These are phyloP conservation scores for Ogataea corticis DNA, from an alignment of 805 yeast genomes.

Conservation along the genomic window DNA sequence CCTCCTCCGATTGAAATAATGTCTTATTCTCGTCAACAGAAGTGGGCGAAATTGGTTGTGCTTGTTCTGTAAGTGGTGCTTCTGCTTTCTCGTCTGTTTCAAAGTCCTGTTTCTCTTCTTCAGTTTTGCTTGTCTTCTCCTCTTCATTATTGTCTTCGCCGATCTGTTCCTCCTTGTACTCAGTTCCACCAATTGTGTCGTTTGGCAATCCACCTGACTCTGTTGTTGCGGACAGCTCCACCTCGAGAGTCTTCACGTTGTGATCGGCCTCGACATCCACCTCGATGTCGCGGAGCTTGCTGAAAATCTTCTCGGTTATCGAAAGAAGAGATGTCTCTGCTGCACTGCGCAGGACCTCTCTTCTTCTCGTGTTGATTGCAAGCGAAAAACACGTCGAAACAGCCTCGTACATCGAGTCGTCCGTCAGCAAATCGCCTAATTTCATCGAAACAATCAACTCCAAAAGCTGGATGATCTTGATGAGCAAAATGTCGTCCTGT, in stretches of 20 bases:
- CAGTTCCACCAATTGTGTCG: slow-evolving; percentile 57
- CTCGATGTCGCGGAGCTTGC: slow-evolving; percentile 55
- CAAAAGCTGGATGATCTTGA: slow-evolving; percentile 76
- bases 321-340: slow-evolving; percentile 81
- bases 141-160: slow-evolving; percentile 4
- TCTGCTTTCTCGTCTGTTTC: background rate
- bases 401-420: slow-evolving; percentile 83
- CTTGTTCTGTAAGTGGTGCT: background rate
- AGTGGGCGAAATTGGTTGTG: background rate
- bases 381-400: slow-evolving; percentile 87
- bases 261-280: slow-evolving; percentile 30
- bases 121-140: slow-evolving; percentile 7
- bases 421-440: slow-evolving; percentile 66
- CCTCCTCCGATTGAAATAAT: slow-evolving; percentile 19
- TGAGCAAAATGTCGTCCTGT: slow-evolving; percentile 86
- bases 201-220: slow-evolving; percentile 45
- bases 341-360: slow-evolving; percentile 83
- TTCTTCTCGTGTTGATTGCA: slow-evolving; percentile 88
- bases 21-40: background rate
- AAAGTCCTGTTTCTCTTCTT: background rate
- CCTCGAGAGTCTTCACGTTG: slow-evolving; percentile 30
- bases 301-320: slow-evolving; percentile 69
- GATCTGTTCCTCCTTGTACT: slow-evolving; percentile 6
- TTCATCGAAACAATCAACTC: slow-evolving; percentile 67
- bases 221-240: slow-evolving; percentile 24